Conservation (phyloP, 2,329 filamentous ascomycete species). For the Aspergillus sp. region DNA sequence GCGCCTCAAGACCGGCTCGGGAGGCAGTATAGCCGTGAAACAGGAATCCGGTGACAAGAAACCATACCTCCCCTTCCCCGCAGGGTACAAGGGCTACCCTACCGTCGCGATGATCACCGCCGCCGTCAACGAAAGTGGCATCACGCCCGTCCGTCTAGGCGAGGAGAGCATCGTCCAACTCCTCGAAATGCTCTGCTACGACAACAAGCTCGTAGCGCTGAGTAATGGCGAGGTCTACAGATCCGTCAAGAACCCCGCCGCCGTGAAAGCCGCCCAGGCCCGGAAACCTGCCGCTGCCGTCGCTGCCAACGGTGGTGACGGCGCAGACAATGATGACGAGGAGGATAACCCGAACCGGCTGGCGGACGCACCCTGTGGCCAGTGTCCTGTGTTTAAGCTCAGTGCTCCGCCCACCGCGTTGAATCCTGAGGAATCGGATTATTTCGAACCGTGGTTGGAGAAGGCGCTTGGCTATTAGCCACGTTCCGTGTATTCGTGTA, state of each 20-base stretch:
- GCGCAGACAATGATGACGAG: slow-evolving; percentile 17
- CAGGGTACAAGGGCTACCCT: slow-evolving; percentile 69
- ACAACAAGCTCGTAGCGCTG: slow-evolving; percentile 66
- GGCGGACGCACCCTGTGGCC: slow-evolving; percentile 82
- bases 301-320: slow-evolving; percentile 8
- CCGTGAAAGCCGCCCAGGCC: slow-evolving; percentile 26
- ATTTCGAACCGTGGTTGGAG: slow-evolving; percentile 77
- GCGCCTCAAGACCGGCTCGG: slow-evolving; percentile 28
- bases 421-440: slow-evolving; percentile 80
- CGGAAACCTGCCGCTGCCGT: slow-evolving; percentile 17
- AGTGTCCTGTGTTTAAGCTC: slow-evolving; percentile 86
- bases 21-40: slow-evolving; percentile 24
- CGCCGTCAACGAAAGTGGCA: slow-evolving; percentile 59
- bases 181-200: slow-evolving; percentile 79
- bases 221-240: slow-evolving; percentile 45
- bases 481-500: no score
- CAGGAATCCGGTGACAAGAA: slow-evolving; percentile 18
- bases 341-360: slow-evolving; percentile 57
- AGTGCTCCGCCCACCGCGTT: slow-evolving; percentile 88
- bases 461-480: slow-evolving; percentile 28
- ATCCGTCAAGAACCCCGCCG: slow-evolving; percentile 32
- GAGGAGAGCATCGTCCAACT: slow-evolving; percentile 76
- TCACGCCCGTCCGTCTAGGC: slow-evolving; percentile 61
- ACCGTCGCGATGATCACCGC: slow-evolving; percentile 70
- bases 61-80: slow-evolving; percentile 44